Evolutionary conservation across 306 rosid genomes (phyloP).

Genomic region (Vigna hirtella): DNA sequence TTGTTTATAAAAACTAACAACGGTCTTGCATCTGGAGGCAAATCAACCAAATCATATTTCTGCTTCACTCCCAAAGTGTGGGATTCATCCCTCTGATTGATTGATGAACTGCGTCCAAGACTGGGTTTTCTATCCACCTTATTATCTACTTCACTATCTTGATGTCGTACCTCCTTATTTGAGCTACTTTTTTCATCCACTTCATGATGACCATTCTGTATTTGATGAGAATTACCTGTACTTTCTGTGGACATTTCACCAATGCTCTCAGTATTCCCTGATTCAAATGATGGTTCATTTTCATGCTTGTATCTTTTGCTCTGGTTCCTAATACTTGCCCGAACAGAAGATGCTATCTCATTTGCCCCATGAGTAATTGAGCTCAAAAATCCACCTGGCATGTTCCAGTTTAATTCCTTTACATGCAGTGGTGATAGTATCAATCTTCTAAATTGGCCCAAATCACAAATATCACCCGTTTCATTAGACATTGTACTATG

Average conservation of each 20-base stretch:
- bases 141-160: conserved; percentile 63
- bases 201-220: conserved; percentile 67
- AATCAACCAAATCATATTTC: conserved; percentile 77
- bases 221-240: conserved; percentile 65
- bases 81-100: conserved; percentile 73
- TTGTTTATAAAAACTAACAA: conserved; percentile 92
- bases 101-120: conserved; percentile 58
- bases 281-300: conserved; percentile 61
- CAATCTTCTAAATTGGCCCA: conserved; percentile 90
- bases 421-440: conserved; percentile 84
- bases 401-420: conserved; percentile 64
- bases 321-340: conserved; percentile 90
- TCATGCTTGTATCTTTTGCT: conserved; percentile 84
- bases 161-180: conserved; percentile 61
- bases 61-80: conserved; percentile 65
- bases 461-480: conserved; percentile 91
- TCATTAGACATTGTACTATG: conserved; percentile 81
- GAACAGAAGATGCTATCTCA: conserved; percentile 94
- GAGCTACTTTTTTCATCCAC: conserved; percentile 58
- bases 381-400: conserved; percentile 81
- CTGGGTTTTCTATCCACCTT: conserved; percentile 66
- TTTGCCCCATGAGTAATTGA: conserved; percentile 96
- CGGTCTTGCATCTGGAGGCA: conserved; percentile 93
- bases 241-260: conserved; percentile 77
- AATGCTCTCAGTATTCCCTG: conserved; percentile 66